These are phyloP conservation scores for Penicillium robsamsonii DNA, from an alignment of 495 filamentous ascomycete genomes.

Conservation along the genomic window DNA sequence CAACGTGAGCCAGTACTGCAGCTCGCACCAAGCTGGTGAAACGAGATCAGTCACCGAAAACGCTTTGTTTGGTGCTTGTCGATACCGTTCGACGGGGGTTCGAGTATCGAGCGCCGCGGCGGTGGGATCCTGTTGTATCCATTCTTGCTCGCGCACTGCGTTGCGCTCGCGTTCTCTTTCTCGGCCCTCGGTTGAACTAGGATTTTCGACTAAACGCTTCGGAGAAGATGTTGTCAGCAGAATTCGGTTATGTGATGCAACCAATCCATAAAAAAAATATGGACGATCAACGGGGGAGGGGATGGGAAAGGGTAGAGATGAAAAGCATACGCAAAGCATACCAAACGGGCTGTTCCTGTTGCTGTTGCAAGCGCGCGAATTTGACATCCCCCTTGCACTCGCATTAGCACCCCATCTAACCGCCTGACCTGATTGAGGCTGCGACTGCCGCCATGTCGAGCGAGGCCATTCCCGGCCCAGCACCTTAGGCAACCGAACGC, in stretches of 20 bases:
- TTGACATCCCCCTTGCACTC: constrained; percentile 17
- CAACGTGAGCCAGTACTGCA: constrained; percentile 88
- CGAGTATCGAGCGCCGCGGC: constrained; percentile 36
- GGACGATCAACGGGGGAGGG: neutral
- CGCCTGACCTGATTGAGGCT: constrained; percentile 8
- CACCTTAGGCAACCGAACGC: constrained; percentile 40
- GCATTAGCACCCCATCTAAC: constrained; percentile 7
- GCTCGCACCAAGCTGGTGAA: constrained; percentile 89
- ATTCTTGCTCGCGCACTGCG: constrained; percentile 27
- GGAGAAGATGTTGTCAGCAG: constrained; percentile 53
- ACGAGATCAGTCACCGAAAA: constrained; percentile 90
- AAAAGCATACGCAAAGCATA: constrained; percentile 31
- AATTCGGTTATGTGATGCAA: neutral
- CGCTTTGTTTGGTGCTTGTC: constrained; percentile 69
- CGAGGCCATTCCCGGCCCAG: constrained; percentile 40
- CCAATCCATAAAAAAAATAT: neutral
- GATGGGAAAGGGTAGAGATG: neutral
- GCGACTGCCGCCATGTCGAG: constrained; percentile 34
- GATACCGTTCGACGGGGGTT: constrained; percentile 73
- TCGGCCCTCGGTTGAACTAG: constrained; percentile 44
- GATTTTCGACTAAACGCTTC: constrained; percentile 66
- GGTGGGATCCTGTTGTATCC: constrained; percentile 23
- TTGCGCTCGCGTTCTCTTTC: constrained; percentile 39
- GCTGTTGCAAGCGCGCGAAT: constrained; percentile 33
- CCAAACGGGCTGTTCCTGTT: constrained; percentile 34